A percentile compares a stretch with the other conserved stretches of the same genome.
phyloP scores from a whole-genome alignment of 2,329 filamentous ascomycete genomes.

The Fusarium sp. region DNA sequence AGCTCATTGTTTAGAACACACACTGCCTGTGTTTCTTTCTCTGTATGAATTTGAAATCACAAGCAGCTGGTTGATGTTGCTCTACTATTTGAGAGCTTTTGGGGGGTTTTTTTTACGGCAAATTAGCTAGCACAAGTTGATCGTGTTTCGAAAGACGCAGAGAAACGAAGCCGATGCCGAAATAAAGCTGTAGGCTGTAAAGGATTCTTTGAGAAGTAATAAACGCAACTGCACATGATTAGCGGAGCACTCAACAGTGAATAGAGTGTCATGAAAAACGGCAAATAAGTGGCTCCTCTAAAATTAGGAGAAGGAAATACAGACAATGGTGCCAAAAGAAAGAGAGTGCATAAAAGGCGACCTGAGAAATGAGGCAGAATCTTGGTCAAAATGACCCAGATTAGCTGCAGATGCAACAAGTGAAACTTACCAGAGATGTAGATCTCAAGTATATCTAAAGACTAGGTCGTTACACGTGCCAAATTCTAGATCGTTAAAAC shows the following conservation, averaged over 20 bases:
- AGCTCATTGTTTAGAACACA: constrained; percentile 60
- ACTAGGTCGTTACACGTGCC: constrained; percentile 44
- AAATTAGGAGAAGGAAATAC: constrained; percentile 21
- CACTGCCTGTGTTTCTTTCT: constrained; percentile 24
- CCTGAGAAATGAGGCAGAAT: constrained; percentile 22
- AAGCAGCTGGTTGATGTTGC: constrained; percentile 2
- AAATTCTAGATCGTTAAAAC: constrained; percentile 47
- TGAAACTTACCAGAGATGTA: constrained; percentile 43
- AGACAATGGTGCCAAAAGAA: constrained; percentile 14
- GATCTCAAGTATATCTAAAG: constrained; percentile 47
- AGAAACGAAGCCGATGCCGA: constrained; percentile 8
- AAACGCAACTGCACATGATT: constrained; percentile 41
- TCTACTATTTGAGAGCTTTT: background rate
- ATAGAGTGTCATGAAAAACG: constrained; percentile 29
- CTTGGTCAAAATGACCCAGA: constrained; percentile 12
- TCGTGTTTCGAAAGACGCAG: constrained; percentile 8
- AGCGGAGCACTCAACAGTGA: constrained; percentile 17
- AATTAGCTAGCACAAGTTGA: constrained; percentile 13
- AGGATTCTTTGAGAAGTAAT: constrained; percentile 33
- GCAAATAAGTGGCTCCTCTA: constrained; percentile 32
- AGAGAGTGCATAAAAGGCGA: constrained; percentile 2
- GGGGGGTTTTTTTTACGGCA: background rate
- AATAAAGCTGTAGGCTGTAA: constrained; percentile 27
- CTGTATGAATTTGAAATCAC: constrained; percentile 16
- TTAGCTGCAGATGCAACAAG: constrained; percentile 6